Conservation (phyloP, 2,329 filamentous ascomycete species). For the Lojkania enalia region DNA sequence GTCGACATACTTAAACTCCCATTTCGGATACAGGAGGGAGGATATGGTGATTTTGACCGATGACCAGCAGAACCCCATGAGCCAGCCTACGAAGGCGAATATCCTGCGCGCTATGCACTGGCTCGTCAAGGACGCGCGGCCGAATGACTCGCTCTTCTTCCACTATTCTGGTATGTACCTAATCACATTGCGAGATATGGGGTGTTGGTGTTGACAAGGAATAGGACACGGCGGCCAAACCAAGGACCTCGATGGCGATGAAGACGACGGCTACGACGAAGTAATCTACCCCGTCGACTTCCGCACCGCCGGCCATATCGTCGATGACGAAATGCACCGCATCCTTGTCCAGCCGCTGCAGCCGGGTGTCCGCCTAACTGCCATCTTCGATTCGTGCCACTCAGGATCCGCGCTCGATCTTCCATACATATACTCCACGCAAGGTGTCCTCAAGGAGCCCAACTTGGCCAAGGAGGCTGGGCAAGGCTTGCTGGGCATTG, state of each 20-base stretch:
- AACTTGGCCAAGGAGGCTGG: conserved; percentile 80
- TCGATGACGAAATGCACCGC: conserved; percentile 80
- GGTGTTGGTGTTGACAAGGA: conserved; percentile 11
- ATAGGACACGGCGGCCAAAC: conserved; percentile 79
- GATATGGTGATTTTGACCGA: conserved; percentile 98
- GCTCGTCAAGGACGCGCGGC: conserved; percentile 89
- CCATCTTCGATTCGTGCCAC: conserved; percentile 82
- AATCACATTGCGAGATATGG: not conserved
- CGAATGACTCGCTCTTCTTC: conserved; percentile 95
- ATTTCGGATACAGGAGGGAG: conserved; percentile 90
- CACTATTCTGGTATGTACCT: conserved; percentile 80
- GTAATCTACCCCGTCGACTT: conserved; percentile 86
- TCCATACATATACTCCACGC: conserved; percentile 79
- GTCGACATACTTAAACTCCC: conserved; percentile 84
- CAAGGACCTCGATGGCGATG: conserved; percentile 76
- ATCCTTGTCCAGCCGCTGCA: conserved; percentile 78
- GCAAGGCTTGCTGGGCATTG: conserved; percentile 69
- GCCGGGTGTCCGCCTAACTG: conserved; percentile 80
- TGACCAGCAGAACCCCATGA: conserved; percentile 96
- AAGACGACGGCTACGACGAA: conserved; percentile 80
- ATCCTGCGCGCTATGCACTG: conserved; percentile 97
- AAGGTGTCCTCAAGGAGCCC: conserved; percentile 78
- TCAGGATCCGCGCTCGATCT: conserved; percentile 77
- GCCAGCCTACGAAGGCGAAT: conserved; percentile 93
- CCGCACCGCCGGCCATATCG: conserved; percentile 76